Conservation (phyloP, 169 alveolate genomes). For the Cryptosporidium sp. region DNA sequence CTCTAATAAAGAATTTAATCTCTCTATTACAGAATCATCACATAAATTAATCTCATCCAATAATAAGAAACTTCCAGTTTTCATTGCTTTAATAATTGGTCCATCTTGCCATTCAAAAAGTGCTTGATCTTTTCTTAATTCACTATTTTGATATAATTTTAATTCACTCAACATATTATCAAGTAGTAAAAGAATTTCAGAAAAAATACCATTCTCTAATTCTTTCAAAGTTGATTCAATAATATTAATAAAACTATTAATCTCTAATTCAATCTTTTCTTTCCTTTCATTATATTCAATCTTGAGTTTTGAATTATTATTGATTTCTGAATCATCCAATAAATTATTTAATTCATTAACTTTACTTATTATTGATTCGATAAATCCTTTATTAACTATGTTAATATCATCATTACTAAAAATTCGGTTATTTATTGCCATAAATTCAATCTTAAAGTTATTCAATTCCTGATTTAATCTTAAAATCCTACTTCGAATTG, state of each 20-base stretch:
- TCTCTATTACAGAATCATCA: slow-evolving; percentile 98
- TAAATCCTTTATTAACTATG: not conserved
- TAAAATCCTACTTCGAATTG: slow-evolving; percentile 82
- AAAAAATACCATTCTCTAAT: not conserved
- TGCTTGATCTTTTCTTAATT: slow-evolving; percentile 78
- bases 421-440: not conserved
- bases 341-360: not conserved
- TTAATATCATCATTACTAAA: not conserved
- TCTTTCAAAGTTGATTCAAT: not conserved
- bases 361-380: not conserved
- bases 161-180: slow-evolving; percentile 6
- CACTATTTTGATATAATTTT: not conserved
- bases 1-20: slow-evolving; percentile 98
- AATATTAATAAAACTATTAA: not conserved
- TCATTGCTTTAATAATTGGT: slow-evolving; percentile 96
- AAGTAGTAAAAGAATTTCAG: not conserved
- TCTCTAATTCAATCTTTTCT: too few relatives aligned
- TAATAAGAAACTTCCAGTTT: slow-evolving; percentile 93
- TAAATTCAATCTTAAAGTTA: slow-evolving; percentile 21
- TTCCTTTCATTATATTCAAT: not conserved
- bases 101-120: slow-evolving; percentile 99
- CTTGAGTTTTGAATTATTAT: not conserved
- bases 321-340: not conserved
- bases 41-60: slow-evolving; percentile 99
- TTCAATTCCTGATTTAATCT: slow-evolving; percentile 34